phyloP scores from a whole-genome alignment of 1,284 basidiomycete genomes.

The Apiotrichum domesticum region DNA sequence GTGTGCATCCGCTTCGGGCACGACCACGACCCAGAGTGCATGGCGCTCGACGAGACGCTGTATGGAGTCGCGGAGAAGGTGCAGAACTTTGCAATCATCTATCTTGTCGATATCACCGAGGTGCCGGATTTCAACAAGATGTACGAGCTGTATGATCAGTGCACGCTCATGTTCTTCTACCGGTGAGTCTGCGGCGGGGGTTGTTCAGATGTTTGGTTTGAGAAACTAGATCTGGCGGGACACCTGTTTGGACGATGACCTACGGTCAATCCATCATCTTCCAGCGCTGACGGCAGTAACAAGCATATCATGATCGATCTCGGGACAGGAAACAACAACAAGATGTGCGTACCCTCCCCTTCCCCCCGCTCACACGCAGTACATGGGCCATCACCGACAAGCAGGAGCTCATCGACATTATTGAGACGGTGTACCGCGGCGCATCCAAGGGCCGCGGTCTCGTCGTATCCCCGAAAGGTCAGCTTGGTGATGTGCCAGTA shows the following conservation, averaged over 20 bases:
- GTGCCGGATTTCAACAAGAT: slow-evolving; percentile 97
- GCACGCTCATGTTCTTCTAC: slow-evolving; percentile 98
- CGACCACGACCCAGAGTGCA: slow-evolving; percentile 91
- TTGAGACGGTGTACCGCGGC: slow-evolving; percentile 96
- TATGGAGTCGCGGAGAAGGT: slow-evolving; percentile 90
- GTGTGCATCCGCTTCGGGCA: slow-evolving; percentile 95
- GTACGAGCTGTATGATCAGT: slow-evolving; percentile 75
- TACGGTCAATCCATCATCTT: too few species aligned
- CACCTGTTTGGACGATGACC: too few species aligned
- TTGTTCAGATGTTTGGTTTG: neutral
- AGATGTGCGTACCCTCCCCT: slow-evolving; percentile 59
- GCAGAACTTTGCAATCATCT: slow-evolving; percentile 97
- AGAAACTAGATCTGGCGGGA: too few species aligned
- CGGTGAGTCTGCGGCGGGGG: slow-evolving; percentile 53
- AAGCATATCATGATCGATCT: slow-evolving; percentile 99
- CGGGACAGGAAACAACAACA: slow-evolving; percentile 99
- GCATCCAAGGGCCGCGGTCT: slow-evolving; percentile 97
- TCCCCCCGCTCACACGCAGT: slow-evolving; percentile 47
- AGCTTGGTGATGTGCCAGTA: slow-evolving; percentile 59
- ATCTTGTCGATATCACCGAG: slow-evolving; percentile 89
- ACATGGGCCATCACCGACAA: slow-evolving; percentile 98
- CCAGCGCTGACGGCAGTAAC: slow-evolving; percentile 56
- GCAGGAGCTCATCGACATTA: slow-evolving; percentile 95
- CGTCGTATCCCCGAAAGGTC: slow-evolving; percentile 70
- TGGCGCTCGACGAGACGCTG: slow-evolving; percentile 98